Evolutionary conservation across 192 early-diverging fungal genomes (phyloP).

Genomic region (Martensiomyces pterosporus): DNA sequence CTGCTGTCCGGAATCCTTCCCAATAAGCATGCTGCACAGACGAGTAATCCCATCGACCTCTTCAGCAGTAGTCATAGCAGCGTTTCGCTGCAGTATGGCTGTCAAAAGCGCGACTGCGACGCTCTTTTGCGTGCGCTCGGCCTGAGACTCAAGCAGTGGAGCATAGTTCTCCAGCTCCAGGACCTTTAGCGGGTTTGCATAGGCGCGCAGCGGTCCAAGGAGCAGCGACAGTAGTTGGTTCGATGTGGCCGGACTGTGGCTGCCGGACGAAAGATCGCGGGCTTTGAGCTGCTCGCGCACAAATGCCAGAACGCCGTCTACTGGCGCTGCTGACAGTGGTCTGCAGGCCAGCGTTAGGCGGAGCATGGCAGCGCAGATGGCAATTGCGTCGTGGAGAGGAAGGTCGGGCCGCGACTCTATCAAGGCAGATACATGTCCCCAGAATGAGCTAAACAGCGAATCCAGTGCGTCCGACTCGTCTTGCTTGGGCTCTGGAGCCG

Average conservation of each 20-base stretch:
- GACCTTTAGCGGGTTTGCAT: conserved; percentile 61
- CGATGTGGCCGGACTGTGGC: conserved; percentile 64
- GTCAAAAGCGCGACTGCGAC: conserved; percentile 76
- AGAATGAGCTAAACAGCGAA: conserved; percentile 91
- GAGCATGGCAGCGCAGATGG: conserved; percentile 80
- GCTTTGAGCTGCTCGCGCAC: conserved; percentile 69
- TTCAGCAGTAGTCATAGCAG: conserved; percentile 41
- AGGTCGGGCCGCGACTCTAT: conserved; percentile 92
- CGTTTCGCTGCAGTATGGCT: conserved; percentile 65
- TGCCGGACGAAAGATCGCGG: conserved; percentile 63
- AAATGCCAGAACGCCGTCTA: conserved; percentile 89
- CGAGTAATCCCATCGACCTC: conserved; percentile 43
- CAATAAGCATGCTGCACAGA: conserved; percentile 36
- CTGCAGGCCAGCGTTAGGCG: conserved; percentile 84
- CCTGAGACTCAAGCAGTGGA: conserved; percentile 78
- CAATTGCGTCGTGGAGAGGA: conserved; percentile 86
- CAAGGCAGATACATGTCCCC: conserved; percentile 89
- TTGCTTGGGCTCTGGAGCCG: background rate
- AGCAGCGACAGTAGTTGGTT: conserved; percentile 79
- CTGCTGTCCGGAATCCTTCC: conserved; percentile 2
- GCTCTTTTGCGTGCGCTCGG: conserved; percentile 74
- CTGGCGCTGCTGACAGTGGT: conserved; percentile 79
- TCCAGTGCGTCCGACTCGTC: conserved; percentile 7
- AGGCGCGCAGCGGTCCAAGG: conserved; percentile 76
- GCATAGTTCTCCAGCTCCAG: conserved; percentile 76